Conservation (phyloP, 306 rosid species). For the Rosa persica region DNA sequence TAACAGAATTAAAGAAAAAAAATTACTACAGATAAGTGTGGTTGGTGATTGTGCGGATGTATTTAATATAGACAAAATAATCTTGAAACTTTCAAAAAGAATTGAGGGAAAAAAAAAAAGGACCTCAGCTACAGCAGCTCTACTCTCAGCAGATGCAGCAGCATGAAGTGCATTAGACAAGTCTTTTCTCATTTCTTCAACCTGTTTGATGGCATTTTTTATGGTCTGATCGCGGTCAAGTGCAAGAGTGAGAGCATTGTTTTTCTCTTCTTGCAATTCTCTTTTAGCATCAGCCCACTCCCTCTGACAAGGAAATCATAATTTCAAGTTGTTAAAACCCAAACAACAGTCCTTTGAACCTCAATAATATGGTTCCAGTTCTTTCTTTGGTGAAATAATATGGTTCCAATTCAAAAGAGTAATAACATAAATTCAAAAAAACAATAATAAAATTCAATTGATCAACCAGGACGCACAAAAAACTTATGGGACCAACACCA, state of each 20-base stretch:
- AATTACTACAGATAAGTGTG: neutral
- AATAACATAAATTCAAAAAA: neutral
- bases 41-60: neutral
- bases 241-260: conserved; percentile 56
- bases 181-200: conserved; percentile 85
- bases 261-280: conserved; percentile 80
- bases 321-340: neutral
- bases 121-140: conserved; percentile 92
- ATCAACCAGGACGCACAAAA: neutral
- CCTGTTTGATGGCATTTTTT: conserved; percentile 63
- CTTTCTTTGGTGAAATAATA: neutral
- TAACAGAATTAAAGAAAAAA: neutral
- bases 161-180: conserved; percentile 66
- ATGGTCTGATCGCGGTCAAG: conserved; percentile 66
- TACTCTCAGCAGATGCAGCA: conserved; percentile 71
- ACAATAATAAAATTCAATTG: neutral
- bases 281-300: conserved; percentile 96
- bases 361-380: conserved; percentile 4
- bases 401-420: neutral
- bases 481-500: neutral
- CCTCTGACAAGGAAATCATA: conserved; percentile 44
- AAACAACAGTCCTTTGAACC: neutral
- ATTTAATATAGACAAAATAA: too few species aligned
- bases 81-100: neutral
- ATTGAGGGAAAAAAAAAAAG: neutral